Base-by-base conservation (phyloP, 2,329 filamentous ascomycete species). In the Epichloe sibirici region DNA sequence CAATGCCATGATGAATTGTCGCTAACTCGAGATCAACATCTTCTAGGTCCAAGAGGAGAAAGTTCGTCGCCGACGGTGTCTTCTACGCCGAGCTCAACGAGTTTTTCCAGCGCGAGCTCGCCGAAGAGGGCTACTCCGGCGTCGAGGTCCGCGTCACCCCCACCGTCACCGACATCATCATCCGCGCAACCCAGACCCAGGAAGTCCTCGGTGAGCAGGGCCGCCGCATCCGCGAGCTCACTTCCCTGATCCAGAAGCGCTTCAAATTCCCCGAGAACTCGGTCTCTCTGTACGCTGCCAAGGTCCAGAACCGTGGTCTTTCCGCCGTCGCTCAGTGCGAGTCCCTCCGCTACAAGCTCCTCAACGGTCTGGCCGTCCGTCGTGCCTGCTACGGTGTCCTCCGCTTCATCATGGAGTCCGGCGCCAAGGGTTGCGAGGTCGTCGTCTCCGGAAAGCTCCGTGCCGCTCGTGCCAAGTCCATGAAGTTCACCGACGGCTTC, bases 401-500 rank as follows among this genome's bases (percentile, higher is more conserved):
- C 70, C 85, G 91, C 72, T 98, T 98, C 83, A 98, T 98, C 79
- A 98, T 98, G 93, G 93, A 98, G 88, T 88, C 82, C 65, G 93
- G 93, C 71, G 93, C 93, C 76, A 98, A 98, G 88, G 93, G 93
- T 76, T 98, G 93, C 75, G 93, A 98, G 81, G 93, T 98, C 63
- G 93, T 98, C 71, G 93, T 98, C 65, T 96, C 90, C 65, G 93
- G 93, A 75, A 98, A 98, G 86, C 88, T 98, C 67, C 86, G 93
- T 71, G 93, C 93, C 74, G 93, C 93, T 69, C 90, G 93, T 82
- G 93, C 93, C 77, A 98, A 98, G 89, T 89, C 83, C 79, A 98
- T 98, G 93, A 98, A 98, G 86, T 98, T 98, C 86, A 98, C 93
- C 76, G 90, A 98, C 76, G 93, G 93, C 74, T 98, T 98, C 89